Percentiles rank a stretch among this genome's conserved stretches.
These are phyloP conservation scores for Sporothrix mexicana DNA, from an alignment of 2,329 filamentous ascomycete species.

Conservation along the genomic window DNA sequence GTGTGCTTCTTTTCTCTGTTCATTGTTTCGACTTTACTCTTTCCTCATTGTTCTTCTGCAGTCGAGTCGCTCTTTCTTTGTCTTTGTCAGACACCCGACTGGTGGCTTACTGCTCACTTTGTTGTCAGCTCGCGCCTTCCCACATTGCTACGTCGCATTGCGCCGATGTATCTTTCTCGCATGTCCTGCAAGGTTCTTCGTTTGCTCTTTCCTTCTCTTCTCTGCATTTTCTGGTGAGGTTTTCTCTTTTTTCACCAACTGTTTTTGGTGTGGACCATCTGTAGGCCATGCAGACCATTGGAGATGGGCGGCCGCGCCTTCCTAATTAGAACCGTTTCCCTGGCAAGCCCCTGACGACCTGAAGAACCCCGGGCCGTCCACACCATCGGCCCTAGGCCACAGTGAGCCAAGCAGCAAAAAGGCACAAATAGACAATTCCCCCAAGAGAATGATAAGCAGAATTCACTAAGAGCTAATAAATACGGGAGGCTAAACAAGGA, in stretches of 20 bases:
- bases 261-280: conserved; percentile 7
- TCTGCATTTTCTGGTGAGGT: neutral
- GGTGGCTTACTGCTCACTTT: neutral
- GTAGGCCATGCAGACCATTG: conserved; percentile 7
- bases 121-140: conserved; percentile 20
- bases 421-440: neutral
- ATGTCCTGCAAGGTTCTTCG: neutral
- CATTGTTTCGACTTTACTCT: neutral
- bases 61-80: neutral
- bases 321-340: conserved; percentile 20
- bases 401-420: neutral
- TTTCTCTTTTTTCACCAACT: neutral
- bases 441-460: conserved; percentile 20
- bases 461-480: conserved; percentile 9
- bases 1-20: neutral
- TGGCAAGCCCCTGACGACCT: conserved; percentile 19
- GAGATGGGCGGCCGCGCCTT: conserved; percentile 19
- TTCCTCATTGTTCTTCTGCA: neutral
- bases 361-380: neutral
- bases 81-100: too few relatives aligned
- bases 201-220: neutral
- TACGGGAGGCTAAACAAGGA: conserved; percentile 27
- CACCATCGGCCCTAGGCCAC: neutral
- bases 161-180: conserved; percentile 23
- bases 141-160: conserved; percentile 12